Percentiles rank a stretch among this genome's conserved stretches.
phyloP scores from a whole-genome alignment of 2,329 filamentous ascomycete genomes.

The Fusarium tricinctum region DNA sequence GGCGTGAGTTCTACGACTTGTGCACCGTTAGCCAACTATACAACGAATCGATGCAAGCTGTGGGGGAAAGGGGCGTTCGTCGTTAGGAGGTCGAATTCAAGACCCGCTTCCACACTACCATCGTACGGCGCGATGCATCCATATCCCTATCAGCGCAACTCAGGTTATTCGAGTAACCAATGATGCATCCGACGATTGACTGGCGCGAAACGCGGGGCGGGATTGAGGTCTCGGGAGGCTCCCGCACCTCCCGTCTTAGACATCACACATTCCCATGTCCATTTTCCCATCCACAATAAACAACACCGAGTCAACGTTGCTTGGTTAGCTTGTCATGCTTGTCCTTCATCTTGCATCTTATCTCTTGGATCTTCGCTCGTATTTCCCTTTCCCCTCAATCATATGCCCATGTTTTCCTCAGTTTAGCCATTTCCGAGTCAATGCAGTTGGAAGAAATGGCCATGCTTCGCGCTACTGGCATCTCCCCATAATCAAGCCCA shows the following conservation, averaged over 20 bases:
- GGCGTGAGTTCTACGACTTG: slow-evolving; percentile 32
- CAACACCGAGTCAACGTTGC: background rate
- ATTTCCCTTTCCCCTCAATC: slow-evolving; percentile 18
- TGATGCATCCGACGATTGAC: slow-evolving; percentile 30
- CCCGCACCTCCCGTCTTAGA: slow-evolving; percentile 39
- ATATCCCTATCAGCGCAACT: slow-evolving; percentile 23
- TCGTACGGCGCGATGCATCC: slow-evolving; percentile 29
- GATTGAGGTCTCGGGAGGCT: slow-evolving; percentile 44
- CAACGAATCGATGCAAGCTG: slow-evolving; percentile 19
- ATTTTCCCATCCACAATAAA: slow-evolving; percentile 9
- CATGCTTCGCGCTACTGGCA: slow-evolving; percentile 27
- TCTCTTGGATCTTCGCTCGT: slow-evolving; percentile 11
- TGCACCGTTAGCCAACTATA: slow-evolving; percentile 10
- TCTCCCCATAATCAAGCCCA: slow-evolving; percentile 43
- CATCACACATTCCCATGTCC: slow-evolving; percentile 25
- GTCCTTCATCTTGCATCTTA: background rate
- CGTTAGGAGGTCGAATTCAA: slow-evolving; percentile 15
- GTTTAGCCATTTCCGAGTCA: slow-evolving; percentile 24
- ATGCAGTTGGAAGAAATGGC: slow-evolving; percentile 20
- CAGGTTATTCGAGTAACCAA: slow-evolving; percentile 28
- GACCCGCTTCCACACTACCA: slow-evolving; percentile 22
- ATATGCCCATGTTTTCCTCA: slow-evolving; percentile 22
- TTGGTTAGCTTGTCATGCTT: slow-evolving; percentile 8
- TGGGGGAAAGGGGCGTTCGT: slow-evolving; percentile 2
- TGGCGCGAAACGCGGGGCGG: slow-evolving; percentile 40